Conservation (phyloP, 768 basidiomycete species). For the Calocybe cyanea region DNA sequence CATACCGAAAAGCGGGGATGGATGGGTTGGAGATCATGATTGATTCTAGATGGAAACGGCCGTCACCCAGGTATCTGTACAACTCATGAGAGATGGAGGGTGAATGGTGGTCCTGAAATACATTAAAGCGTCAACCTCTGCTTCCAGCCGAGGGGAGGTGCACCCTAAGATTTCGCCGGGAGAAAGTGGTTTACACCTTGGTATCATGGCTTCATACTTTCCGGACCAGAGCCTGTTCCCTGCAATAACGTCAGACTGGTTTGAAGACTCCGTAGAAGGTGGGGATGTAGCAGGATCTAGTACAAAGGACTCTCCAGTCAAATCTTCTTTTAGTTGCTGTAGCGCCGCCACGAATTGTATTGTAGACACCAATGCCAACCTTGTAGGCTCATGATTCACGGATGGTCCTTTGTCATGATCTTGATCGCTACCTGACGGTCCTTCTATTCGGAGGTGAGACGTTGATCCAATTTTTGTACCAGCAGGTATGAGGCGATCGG, state of each 20-base stretch:
- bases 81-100: conserved; percentile 7
- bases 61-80: conserved; percentile 90
- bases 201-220: conserved; percentile 72
- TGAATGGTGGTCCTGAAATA: conserved; percentile 35
- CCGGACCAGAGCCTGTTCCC: conserved; percentile 45
- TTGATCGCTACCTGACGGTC: conserved; percentile 15
- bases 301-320: conserved; percentile 40
- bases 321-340: conserved; percentile 79
- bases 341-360: conserved; percentile 97
- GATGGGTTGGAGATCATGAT: conserved; percentile 99
- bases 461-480: conserved; percentile 46
- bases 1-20: conserved; percentile 95
- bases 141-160: conserved; percentile 76
- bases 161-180: conserved; percentile 98
- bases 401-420: conserved; percentile 14
- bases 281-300: conserved; percentile 11
- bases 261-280: conserved; percentile 11
- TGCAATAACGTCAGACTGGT: not conserved
- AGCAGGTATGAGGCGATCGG: conserved; percentile 36
- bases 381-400: conserved; percentile 41
- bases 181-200: conserved; percentile 86
- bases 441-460: conserved; percentile 63
- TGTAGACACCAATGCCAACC: conserved; percentile 90
- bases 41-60: conserved; percentile 95
- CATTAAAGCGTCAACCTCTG: conserved; percentile 85